Evolutionary conservation across 306 rosid species (phyloP).

Genomic region (Aeschynomene evenia): DNA sequence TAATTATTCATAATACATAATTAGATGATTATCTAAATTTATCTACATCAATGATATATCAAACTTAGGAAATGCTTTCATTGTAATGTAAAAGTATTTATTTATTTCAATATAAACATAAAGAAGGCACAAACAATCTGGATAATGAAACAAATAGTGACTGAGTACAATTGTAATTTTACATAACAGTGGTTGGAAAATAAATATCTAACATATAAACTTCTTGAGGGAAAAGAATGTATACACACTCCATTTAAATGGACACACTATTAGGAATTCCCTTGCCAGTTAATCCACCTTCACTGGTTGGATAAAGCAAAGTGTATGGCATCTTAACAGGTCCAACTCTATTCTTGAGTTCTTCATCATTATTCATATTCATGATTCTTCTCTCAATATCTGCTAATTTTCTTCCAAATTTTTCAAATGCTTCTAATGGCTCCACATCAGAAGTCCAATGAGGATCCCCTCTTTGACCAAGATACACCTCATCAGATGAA

Average conservation of each 20-base stretch:
- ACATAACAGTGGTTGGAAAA: too few relatives aligned
- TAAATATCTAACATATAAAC: too few relatives aligned
- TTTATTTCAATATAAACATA: too few relatives aligned
- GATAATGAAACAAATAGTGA: too few relatives aligned
- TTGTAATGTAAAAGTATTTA: too few relatives aligned
- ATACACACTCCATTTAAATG: conserved; percentile 35
- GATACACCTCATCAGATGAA: conserved; percentile 56
- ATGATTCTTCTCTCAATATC: conserved; percentile 51
- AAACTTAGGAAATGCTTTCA: too few relatives aligned
- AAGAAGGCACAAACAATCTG: too few relatives aligned
- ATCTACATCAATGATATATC: too few relatives aligned
- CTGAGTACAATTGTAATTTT: too few relatives aligned
- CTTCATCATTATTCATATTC: conserved; percentile 47
- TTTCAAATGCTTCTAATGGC: conserved; percentile 54
- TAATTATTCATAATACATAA: too few relatives aligned
- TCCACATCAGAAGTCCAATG: conserved; percentile 57
- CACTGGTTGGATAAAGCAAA: conserved; percentile 63
- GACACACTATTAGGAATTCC: conserved; percentile 91
- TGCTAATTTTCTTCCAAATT: conserved; percentile 46
- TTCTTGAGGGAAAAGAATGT: background rate
- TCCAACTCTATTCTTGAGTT: conserved; percentile 60
- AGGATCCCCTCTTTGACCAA: conserved; percentile 53
- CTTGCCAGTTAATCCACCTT: conserved; percentile 62
- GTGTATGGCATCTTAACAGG: conserved; percentile 69
- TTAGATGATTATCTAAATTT: too few relatives aligned